These are phyloP conservation scores for Spergularia bocconei DNA, from an alignment of 148 eudicot genomes.

Conservation along the genomic window DNA sequence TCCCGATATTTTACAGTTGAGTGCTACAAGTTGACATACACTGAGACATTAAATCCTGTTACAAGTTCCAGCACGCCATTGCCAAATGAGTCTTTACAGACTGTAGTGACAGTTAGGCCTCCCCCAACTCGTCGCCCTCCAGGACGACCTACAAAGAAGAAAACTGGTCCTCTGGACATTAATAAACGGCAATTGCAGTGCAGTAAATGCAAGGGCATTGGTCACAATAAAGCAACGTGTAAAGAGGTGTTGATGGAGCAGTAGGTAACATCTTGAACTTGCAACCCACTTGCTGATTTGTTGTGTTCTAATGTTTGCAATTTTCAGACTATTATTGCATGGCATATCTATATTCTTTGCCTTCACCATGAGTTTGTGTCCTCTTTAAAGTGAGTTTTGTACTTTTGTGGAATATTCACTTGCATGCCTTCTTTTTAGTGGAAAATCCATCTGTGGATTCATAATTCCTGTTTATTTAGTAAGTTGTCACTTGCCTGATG, in stretches of 20 bases:
- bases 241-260: conserved; percentile 42
- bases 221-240: conserved; percentile 92
- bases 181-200: conserved; percentile 82
- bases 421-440: no score
- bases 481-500: no score
- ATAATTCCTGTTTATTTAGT: no score
- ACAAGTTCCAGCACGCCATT: conserved; percentile 39
- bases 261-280: conserved; percentile 22
- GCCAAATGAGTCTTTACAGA: conserved; percentile 43
- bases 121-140: conserved; percentile 95
- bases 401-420: no score
- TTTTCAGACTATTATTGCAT: background rate
- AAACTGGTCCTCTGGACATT: conserved; percentile 46
- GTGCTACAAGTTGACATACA: conserved; percentile 63
- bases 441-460: no score
- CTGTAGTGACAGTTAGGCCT: conserved; percentile 62
- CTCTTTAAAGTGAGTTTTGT: background rate
- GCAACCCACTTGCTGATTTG: background rate
- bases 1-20: conserved; percentile 59
- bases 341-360: background rate
- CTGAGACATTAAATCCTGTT: conserved; percentile 66
- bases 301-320: background rate
- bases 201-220: conserved; percentile 83
- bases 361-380: background rate
- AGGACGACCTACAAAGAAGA: conserved; percentile 79